phyloP scores from a whole-genome alignment of 1,284 basidiomycete genomes.

The Gymnopus androsaceus region DNA sequence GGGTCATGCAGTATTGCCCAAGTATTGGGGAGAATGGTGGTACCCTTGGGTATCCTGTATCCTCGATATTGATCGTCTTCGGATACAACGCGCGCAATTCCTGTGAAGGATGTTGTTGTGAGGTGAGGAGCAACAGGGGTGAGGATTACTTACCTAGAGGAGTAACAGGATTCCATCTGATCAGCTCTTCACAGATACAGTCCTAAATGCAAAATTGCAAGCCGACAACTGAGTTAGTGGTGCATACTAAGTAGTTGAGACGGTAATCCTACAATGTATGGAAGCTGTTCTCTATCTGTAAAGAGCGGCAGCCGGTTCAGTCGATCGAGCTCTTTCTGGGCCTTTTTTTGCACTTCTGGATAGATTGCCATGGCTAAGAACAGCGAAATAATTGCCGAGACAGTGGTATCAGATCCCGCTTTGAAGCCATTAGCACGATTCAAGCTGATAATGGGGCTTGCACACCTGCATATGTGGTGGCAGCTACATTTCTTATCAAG shows the following conservation, averaged over 20 bases:
- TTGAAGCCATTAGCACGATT: background rate
- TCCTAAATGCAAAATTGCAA: conserved; percentile 22
- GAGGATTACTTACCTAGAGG: too few relatives aligned
- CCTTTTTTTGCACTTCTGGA: conserved; percentile 38
- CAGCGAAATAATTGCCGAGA: conserved; percentile 37
- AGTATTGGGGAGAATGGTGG: conserved; percentile 41
- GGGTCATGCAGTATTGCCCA: conserved; percentile 39
- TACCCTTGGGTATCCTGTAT: conserved; percentile 46
- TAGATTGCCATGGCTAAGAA: conserved; percentile 37
- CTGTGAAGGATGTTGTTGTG: too few relatives aligned
- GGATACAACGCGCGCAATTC: conserved; percentile 38
- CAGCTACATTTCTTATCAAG: conserved; percentile 44
- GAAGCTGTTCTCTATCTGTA: conserved; percentile 35
- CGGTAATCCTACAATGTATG: conserved; percentile 38
- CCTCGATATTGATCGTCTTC: conserved; percentile 45
- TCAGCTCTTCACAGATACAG: conserved; percentile 38
- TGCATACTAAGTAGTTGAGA: too few relatives aligned
- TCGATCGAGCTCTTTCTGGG: conserved; percentile 38
- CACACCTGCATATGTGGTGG: conserved; percentile 43
- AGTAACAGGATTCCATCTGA: conserved; percentile 48
- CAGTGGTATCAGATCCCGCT: conserved; percentile 37
- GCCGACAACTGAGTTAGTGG: background rate
- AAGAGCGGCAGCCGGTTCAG: conserved; percentile 38
- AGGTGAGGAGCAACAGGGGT: too few relatives aligned
- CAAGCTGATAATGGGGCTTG: background rate